Conservation (phyloP, 805 yeast genomes). For the Nakazawaea anatomiae region DNA sequence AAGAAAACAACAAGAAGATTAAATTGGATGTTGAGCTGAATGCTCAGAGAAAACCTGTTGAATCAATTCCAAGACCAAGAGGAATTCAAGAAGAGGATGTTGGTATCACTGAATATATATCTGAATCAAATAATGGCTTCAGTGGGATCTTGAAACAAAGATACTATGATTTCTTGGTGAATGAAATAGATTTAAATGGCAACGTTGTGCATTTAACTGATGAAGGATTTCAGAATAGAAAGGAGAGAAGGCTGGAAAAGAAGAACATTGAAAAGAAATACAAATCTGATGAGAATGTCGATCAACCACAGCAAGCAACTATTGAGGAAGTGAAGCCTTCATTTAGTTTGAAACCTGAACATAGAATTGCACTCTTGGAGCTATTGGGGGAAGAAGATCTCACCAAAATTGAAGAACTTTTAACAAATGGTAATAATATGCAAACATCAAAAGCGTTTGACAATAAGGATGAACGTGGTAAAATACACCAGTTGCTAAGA, state of each 20-base stretch:
- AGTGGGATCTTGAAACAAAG: conserved; percentile 79
- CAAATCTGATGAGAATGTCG: conserved; percentile 20
- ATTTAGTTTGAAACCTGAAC: conserved; percentile 40
- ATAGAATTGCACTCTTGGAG: conserved; percentile 41
- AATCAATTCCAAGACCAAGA: conserved; percentile 8
- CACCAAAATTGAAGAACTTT: conserved; percentile 46
- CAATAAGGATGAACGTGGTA: conserved; percentile 71
- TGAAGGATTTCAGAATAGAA: conserved; percentile 55
- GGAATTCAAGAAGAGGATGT: conserved; percentile 74
- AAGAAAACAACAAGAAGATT: conserved; percentile 15
- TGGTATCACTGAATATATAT: conserved; percentile 74
- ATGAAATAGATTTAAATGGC: conserved; percentile 70
- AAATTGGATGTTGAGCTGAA: conserved; percentile 11
- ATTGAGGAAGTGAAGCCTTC: conserved; percentile 14
- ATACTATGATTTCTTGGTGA: conserved; percentile 89
- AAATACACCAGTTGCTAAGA: conserved; percentile 72
- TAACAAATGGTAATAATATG: conserved; percentile 48
- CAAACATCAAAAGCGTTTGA: conserved; percentile 51
- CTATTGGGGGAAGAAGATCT: conserved; percentile 58
- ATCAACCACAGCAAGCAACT: conserved; percentile 16
- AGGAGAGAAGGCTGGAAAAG: conserved; percentile 41
- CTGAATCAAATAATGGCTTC: conserved; percentile 55
- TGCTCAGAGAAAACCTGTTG: conserved; percentile 12
- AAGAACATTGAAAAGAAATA: conserved; percentile 31
- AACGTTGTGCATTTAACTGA: conserved; percentile 71